Evolutionary conservation across 31 red algal genomes (phyloP), one percentile per base, ranked within the genome.

Genomic region (Asparagopsis taxiformis): DNA sequence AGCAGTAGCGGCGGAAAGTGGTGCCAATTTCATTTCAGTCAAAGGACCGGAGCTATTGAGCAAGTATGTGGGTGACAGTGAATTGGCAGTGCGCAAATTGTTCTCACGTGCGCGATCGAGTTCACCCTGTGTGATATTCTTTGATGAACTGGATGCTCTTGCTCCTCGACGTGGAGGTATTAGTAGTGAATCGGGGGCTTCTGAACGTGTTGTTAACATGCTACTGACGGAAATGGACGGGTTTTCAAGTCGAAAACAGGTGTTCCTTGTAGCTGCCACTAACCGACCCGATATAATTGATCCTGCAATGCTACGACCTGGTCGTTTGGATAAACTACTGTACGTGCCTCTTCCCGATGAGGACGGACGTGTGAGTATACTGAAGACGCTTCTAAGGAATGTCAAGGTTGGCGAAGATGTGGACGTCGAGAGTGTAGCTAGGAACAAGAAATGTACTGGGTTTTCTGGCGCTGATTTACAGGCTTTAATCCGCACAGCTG

Each of bases 151-250:
- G 30, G 95, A 98, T 59, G 95, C 95, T 23, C 73, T 98, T 2
- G 95, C 95, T 15, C 85, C 95, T 25, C 66, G 90, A 6, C 84
- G 95, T 21, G 79, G 85, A 30, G 75, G 75, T 2, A 64, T 64
- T 6, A 55, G 49, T 34, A 71, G 71, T 34, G 67, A 87, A 26
- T 79, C 70, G 34, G 84, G 79, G 26, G 89, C 89, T 44, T 56
- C 79, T 3, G 86, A 98, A 60, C 66, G 95, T 15, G 86, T 98
- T 7, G 90, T 98, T 11, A 94, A 93, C 59, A 92, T 94, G 87
- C 84, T 98, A 34, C 66, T 98, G 5, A 98, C 95, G 3, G 95
- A 98, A 55, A 84, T 98, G 76, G 95, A 98, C 70, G 95, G 95
- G 19, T 91, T 98, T 51, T 36, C 68, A 21, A 63, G 65, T 50